Evolutionary conservation across 1,284 basidiomycete genomes (phyloP).

Genomic region (Boletus mariae): DNA sequence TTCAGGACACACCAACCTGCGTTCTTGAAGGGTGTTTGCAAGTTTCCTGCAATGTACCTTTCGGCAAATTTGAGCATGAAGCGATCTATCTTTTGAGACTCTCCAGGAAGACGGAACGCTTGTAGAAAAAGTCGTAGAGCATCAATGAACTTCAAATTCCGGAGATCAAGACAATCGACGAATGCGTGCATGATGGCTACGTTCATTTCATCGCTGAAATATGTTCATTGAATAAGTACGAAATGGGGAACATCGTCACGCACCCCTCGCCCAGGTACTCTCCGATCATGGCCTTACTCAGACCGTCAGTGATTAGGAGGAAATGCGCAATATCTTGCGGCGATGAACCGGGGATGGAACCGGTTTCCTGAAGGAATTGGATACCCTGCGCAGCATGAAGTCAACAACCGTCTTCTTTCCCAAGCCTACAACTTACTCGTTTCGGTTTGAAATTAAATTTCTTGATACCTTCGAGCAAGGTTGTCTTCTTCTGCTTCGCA

Average conservation of each 20-base stretch:
- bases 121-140: slow-evolving; percentile 87
- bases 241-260: slow-evolving; percentile 27
- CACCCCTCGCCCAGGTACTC: slow-evolving; percentile 97
- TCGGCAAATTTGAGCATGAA: slow-evolving; percentile 98
- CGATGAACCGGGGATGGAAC: slow-evolving; percentile 77
- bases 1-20: slow-evolving; percentile 47
- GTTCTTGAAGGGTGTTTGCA: slow-evolving; percentile 78
- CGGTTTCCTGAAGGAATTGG: slow-evolving; percentile 84
- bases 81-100: slow-evolving; percentile 97
- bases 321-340: slow-evolving; percentile 87
- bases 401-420: neutral
- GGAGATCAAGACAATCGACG: slow-evolving; percentile 87
- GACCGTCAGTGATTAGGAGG: slow-evolving; percentile 85
- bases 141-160: slow-evolving; percentile 77
- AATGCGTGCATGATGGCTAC: slow-evolving; percentile 95
- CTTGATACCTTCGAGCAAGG: slow-evolving; percentile 91
- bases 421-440: slow-evolving; percentile 46
- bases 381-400: slow-evolving; percentile 60
- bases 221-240: slow-evolving; percentile 10
- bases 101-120: slow-evolving; percentile 92
- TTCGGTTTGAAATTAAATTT: slow-evolving; percentile 99
- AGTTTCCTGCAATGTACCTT: slow-evolving; percentile 86
- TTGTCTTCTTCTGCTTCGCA: slow-evolving; percentile 97
- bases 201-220: slow-evolving; percentile 74
- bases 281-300: slow-evolving; percentile 95